Percentiles rank a stretch among this genome's conserved stretches.
These are phyloP conservation scores for Bipolaris gigantea DNA, from an alignment of 2,329 filamentous ascomycete species.

Conservation along the genomic window DNA sequence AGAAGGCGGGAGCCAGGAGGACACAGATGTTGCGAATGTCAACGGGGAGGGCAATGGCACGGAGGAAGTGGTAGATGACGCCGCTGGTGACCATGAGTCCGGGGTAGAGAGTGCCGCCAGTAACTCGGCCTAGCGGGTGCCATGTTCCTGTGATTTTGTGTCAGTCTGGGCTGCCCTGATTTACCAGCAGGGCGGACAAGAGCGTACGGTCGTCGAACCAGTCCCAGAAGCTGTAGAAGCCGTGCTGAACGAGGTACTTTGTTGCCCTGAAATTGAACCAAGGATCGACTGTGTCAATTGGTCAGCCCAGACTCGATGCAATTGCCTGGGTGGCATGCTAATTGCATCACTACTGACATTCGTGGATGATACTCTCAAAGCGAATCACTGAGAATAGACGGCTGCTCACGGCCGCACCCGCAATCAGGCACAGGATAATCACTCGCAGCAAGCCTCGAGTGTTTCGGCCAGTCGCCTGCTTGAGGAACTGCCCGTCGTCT, in stretches of 20 bases:
- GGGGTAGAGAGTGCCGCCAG: conserved; percentile 96
- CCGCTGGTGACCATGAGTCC: conserved; percentile 99
- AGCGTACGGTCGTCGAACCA: conserved; percentile 95
- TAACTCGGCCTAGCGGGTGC: conserved; percentile 97
- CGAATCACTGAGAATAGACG: conserved; percentile 98
- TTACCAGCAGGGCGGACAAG: conserved; percentile 18
- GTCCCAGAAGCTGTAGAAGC: conserved; percentile 99
- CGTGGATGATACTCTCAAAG: conserved; percentile 99
- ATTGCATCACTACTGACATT: conserved; percentile 75
- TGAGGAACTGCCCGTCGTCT: conserved; percentile 60
- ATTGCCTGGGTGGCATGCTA: neutral
- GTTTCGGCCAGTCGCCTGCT: conserved; percentile 77
- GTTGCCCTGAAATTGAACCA: conserved; percentile 99
- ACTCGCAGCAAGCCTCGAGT: conserved; percentile 84
- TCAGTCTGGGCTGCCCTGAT: conserved; percentile 18
- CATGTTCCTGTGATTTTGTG: conserved; percentile 69
- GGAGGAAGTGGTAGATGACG: conserved; percentile 90
- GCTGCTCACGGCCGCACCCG: conserved; percentile 86
- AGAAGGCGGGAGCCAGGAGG: conserved; percentile 90
- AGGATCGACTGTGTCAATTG: conserved; percentile 74
- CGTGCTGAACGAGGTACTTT: conserved; percentile 94
- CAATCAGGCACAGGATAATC: conserved; percentile 88
- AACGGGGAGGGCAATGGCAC: conserved; percentile 84
- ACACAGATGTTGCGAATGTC: conserved; percentile 99
- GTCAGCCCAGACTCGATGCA: conserved; percentile 31